Evolutionary conservation across 208 protist genomes (phyloP).

Genomic region (Wallacemonas sp.): DNA sequence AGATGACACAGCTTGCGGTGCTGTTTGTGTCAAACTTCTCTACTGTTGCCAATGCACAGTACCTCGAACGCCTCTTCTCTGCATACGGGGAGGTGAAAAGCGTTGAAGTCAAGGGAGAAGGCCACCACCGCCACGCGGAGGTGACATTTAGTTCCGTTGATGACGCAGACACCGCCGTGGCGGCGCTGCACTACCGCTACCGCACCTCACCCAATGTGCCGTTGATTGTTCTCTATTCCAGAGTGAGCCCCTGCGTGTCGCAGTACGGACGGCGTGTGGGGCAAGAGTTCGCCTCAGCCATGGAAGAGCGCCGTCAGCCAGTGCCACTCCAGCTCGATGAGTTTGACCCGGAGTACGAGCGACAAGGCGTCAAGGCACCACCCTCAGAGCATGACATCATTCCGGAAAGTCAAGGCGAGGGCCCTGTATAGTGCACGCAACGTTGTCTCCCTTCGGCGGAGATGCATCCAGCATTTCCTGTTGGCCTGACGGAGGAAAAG

Average conservation of each 20-base stretch:
- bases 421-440: neutral
- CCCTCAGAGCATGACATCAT: slow-evolving; percentile 63
- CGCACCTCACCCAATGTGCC: slow-evolving; percentile 59
- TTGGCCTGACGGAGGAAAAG: no score
- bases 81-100: slow-evolving; percentile 68
- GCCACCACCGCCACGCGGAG: slow-evolving; percentile 54
- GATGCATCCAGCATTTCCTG: no score
- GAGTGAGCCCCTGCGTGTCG: slow-evolving; percentile 54
- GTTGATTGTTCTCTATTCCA: slow-evolving; percentile 82
- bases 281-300: slow-evolving; percentile 50
- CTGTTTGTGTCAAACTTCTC: slow-evolving; percentile 84
- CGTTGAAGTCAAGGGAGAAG: slow-evolving; percentile 60
- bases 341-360: slow-evolving; percentile 61
- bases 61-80: slow-evolving; percentile 81
- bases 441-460: neutral
- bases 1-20: slow-evolving; percentile 19
- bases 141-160: slow-evolving; percentile 67
- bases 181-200: slow-evolving; percentile 82
- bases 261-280: slow-evolving; percentile 69
- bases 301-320: slow-evolving; percentile 50
- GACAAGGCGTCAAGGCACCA: slow-evolving; percentile 50
- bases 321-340: slow-evolving; percentile 41
- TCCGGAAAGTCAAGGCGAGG: slow-evolving; percentile 9
- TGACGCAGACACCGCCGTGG: slow-evolving; percentile 77
- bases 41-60: slow-evolving; percentile 68